Base-by-base conservation (phyloP, 2,329 filamentous ascomycete species). In the Aspergillus chevalieri region DNA sequence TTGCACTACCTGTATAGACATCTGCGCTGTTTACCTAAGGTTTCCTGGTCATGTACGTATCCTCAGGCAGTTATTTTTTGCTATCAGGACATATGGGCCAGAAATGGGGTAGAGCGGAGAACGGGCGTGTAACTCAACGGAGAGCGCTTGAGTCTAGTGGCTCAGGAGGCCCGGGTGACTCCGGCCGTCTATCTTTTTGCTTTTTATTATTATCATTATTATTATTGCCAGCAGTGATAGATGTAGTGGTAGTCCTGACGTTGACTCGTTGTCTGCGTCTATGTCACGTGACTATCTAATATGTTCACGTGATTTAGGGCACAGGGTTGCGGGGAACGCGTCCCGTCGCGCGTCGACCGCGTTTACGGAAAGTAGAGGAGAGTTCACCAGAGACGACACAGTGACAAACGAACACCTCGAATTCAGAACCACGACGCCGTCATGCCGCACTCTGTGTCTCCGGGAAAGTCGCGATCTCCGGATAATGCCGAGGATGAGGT, bases 391-490 rank as follows among this genome's bases (percentile, higher is more conserved):
- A 6, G 17, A 21, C 38, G 38, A 41, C 10, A 14, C 9, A 19
- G 38, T 22, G 15, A 19, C 28, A 15, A 8, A 39, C 34, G 42
- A 24, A 22, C 15, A 33, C 21, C 8, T 34, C 10, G 3, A 12
- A 21, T 39, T 19, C 30, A 43, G 34, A 43, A 42, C 26, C 24
- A 43, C 26, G 44, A 47, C 30, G 33, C 38, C 22, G 38, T 47
- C 44, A 72, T 72, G 69, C 69, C 69, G 50, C 68, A 72, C 53
- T 69, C 69, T 19, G 53, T 66, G 30, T 61, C 64, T 21, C 55
- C 64, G 3, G 50, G 55, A 36, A 80, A 55, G 21, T 73, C 74
- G 2, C 65, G 70, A 17, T 61, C 67, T 9, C 64, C 63, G 15
- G 64, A 65, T 9, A 65, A 67, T 26, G 38, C 15, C 38, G 66